Evolutionary conservation across 129 eudicot genomes (phyloP), one percentile per base, ranked within the genome.

Genomic region (Cynara cardunculus): DNA sequence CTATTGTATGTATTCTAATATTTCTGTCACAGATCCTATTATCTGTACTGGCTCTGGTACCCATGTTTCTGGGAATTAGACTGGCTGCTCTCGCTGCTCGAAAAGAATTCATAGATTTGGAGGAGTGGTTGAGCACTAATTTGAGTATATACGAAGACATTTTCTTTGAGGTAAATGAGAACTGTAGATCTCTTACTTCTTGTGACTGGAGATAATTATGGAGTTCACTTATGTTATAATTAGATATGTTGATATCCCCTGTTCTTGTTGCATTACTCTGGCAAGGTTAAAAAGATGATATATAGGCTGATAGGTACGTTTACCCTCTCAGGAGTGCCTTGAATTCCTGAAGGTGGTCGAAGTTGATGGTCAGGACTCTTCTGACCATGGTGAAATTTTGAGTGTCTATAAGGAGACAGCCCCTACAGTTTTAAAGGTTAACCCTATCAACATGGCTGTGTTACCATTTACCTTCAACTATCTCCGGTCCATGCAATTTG

Each of bases 61-160:
- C 97, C 39, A 81, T 72, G 72, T 53, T 77, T 80, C 85, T 81
- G 39, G 90, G 89, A 46, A 79, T 92, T 73, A 89, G 84, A 72
- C 72, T 92, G 87, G 93, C 95, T 70, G 83, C 83, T 53, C 72
- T 88, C 85, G 94, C 90, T 87, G 88, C 89, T 72, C 68, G 75
- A 16, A 92, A 82, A 69, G 96, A 89, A 61, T 66, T 85, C 9
- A 13, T 92, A 39, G 93, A 88, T 80, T 81, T 90, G 39, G 96
- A 87, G 85, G 79, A 75, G 39, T 92, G 93, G 96, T 81, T 92
- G 81, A 79, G 77, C 82, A 67, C 79, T 77, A 86, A 78, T 49
- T 71, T 90, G 31, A 77, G 67, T 35, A 84, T 83, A 24, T 77
- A 75, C 65, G 85, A 44, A 84, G 93, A 87, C 56, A 73, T 25